Conservation (phyloP, 345 rosid species). For the Linum trigynum region DNA sequence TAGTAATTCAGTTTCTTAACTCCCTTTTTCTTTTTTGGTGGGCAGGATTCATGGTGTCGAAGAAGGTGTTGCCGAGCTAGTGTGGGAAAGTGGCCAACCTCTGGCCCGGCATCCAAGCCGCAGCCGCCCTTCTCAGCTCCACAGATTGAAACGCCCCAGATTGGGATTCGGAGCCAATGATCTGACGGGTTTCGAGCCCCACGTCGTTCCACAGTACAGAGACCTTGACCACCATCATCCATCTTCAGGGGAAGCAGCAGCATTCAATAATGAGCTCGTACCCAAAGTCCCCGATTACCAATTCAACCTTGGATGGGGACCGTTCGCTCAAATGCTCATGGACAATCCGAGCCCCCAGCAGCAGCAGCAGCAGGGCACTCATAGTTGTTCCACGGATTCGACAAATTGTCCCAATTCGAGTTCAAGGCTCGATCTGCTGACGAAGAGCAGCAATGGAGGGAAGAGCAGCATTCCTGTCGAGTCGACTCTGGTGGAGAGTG, state of each 20-base stretch:
- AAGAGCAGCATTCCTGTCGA: neutral
- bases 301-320: constrained; percentile 1
- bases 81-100: constrained; percentile 32
- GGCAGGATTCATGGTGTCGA: constrained; percentile 26
- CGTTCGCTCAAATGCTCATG: neutral
- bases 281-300: constrained; percentile 6
- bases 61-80: constrained; percentile 27
- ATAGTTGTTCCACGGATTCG: neutral
- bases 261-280: neutral
- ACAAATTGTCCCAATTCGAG: constrained; percentile 7
- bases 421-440: constrained; percentile 5
- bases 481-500: neutral
- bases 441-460: constrained; percentile 1
- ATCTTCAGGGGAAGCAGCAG: neutral
- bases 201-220: constrained; percentile 9
- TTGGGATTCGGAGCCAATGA: neutral
- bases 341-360: neutral
- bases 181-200: neutral
- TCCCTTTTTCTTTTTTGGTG: too few species aligned
- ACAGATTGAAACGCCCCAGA: neutral
- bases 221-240: neutral
- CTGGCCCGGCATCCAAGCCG: constrained; percentile 3
- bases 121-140: constrained; percentile 3
- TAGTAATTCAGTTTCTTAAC: neutral
- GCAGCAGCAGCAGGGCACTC: neutral